Evolutionary conservation across 805 yeast genomes (phyloP).

Genomic region (Metschnikowia borealis): DNA sequence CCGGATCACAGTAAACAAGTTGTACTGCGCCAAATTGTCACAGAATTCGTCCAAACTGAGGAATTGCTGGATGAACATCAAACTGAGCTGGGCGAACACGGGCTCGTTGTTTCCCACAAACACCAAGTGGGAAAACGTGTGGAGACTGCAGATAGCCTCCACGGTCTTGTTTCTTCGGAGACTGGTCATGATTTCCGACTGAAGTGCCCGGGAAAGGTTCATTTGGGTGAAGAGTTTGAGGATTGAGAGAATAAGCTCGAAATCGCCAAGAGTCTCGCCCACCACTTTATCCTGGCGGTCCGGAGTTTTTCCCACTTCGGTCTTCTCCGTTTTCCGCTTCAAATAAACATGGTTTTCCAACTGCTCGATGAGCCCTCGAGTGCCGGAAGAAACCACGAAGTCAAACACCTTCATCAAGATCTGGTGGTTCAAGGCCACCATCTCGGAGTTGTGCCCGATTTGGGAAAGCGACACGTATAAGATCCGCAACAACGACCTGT

Average conservation of each 20-base stretch:
- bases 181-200: conserved; percentile 46
- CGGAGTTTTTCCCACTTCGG: too few relatives aligned
- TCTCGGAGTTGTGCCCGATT: conserved; percentile 36
- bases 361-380: conserved; percentile 53
- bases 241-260: conserved; percentile 59
- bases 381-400: conserved; percentile 60
- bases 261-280: conserved; percentile 57
- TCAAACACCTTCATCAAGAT: conserved; percentile 57
- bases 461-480: conserved; percentile 46
- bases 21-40: conserved; percentile 57
- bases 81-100: conserved; percentile 65
- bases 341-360: conserved; percentile 54
- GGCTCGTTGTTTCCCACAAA: conserved; percentile 56
- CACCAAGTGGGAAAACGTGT: conserved; percentile 61
- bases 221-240: conserved; percentile 53
- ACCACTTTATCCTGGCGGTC: conserved; percentile 17
- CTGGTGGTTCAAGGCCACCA: conserved; percentile 46
- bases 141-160: conserved; percentile 58
- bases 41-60: conserved; percentile 61
- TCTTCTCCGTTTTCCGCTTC: conserved; percentile 22
- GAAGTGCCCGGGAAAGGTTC: conserved; percentile 45
- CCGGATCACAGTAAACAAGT: conserved; percentile 59
- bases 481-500: conserved; percentile 60
- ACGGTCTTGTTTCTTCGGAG: conserved; percentile 59
- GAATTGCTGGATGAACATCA: conserved; percentile 67